Conservation (phyloP, 2,329 filamentous ascomycete species). For the Fusarium concolor region DNA sequence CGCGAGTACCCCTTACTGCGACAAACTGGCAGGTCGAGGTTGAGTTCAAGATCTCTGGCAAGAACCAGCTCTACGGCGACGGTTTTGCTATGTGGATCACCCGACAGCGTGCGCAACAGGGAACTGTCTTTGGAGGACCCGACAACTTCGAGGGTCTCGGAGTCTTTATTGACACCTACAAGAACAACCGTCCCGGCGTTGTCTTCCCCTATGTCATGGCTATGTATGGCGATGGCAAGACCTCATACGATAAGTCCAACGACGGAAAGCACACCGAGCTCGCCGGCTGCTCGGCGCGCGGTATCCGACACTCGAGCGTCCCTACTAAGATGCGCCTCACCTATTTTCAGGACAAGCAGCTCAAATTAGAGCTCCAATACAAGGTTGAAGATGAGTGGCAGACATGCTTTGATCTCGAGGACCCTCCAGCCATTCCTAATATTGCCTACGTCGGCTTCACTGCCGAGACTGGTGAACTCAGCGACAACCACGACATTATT, state of each 20-base stretch:
- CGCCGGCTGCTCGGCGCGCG: conserved; percentile 93
- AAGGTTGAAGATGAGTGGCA: conserved; percentile 90
- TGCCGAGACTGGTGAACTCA: conserved; percentile 94
- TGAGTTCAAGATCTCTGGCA: conserved; percentile 93
- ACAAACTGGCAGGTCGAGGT: conserved; percentile 99
- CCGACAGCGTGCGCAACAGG: conserved; percentile 84
- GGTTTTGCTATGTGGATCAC: conserved; percentile 99
- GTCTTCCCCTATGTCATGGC: conserved; percentile 99
- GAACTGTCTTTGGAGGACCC: conserved; percentile 86
- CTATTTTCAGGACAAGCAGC: conserved; percentile 95
- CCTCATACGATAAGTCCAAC: conserved; percentile 88
- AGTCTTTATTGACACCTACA: conserved; percentile 98
- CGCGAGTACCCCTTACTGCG: conserved; percentile 90
- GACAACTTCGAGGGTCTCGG: conserved; percentile 95
- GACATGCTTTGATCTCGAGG: conserved; percentile 82
- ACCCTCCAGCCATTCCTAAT: conserved; percentile 80
- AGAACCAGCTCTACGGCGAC: conserved; percentile 91
- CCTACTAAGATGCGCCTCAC: conserved; percentile 90
- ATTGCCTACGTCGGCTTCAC: conserved; percentile 81
- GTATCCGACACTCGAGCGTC: conserved; percentile 81
- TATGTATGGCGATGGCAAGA: conserved; percentile 94
- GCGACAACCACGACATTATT: conserved; percentile 98
- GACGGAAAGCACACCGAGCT: conserved; percentile 95
- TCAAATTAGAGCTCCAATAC: conserved; percentile 94
- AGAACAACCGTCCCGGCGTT: conserved; percentile 96